Evolutionary conservation across 2,329 filamentous ascomycete genomes (phyloP).

Genomic region (Penicillium freii): DNA sequence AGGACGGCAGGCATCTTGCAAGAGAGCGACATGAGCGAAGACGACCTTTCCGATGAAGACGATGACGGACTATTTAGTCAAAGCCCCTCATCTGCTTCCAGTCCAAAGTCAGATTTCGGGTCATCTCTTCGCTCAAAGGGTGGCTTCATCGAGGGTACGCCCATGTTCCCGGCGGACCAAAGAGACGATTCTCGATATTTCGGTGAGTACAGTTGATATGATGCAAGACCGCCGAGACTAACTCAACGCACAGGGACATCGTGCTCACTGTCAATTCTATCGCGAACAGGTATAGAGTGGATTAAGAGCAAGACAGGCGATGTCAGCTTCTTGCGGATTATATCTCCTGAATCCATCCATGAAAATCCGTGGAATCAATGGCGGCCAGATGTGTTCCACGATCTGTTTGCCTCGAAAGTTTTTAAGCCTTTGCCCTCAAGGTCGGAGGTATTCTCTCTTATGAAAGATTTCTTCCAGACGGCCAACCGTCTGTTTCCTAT

Average conservation of each 20-base stretch:
- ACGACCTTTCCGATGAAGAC: constrained; percentile 19
- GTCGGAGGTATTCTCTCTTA: constrained; percentile 76
- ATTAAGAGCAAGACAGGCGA: constrained; percentile 96
- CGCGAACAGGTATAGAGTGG: constrained; percentile 93
- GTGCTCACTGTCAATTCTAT: constrained; percentile 94
- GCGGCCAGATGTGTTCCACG: constrained; percentile 93
- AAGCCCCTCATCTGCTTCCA: constrained; percentile 4
- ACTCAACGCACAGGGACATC: constrained; percentile 67
- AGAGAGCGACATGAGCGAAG: constrained; percentile 67
- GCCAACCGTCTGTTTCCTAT: constrained; percentile 97
- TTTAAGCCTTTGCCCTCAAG: constrained; percentile 80
- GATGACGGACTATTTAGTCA: constrained; percentile 16
- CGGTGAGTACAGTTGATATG: constrained; percentile 12
- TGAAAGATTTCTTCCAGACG: constrained; percentile 91
- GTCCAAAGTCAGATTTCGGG: constrained; percentile 5
- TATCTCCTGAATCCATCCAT: constrained; percentile 74
- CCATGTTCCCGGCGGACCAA: constrained; percentile 81
- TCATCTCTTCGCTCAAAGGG: constrained; percentile 25
- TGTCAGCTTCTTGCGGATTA: constrained; percentile 81
- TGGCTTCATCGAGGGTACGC: constrained; percentile 60
- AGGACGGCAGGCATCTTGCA: constrained; percentile 77
- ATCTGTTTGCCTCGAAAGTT: constrained; percentile 78
- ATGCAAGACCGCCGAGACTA: background rate
- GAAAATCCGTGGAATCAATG: constrained; percentile 90
- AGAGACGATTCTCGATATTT: constrained; percentile 90